These are phyloP conservation scores for Aspergillus avenaceus DNA, from an alignment of 495 filamentous ascomycete species.

Conservation along the genomic window DNA sequence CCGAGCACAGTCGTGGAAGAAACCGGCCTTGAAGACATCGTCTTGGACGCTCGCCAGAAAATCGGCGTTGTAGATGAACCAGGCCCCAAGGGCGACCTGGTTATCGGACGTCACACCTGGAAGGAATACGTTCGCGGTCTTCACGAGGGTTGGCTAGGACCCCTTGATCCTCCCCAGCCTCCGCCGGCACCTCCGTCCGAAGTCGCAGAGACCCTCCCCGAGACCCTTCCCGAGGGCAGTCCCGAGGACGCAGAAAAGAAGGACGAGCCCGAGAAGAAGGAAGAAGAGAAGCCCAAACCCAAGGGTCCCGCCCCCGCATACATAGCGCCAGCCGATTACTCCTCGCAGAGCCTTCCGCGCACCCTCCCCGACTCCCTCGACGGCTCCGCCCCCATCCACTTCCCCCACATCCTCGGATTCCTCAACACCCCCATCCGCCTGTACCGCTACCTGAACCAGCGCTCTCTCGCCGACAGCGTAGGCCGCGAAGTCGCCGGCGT, in stretches of 20 bases:
- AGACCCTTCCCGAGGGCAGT: slow-evolving; percentile 33
- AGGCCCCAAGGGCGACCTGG: slow-evolving; percentile 74
- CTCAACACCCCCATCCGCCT: slow-evolving; percentile 82
- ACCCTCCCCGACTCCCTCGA: slow-evolving; percentile 56
- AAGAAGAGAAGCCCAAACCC: slow-evolving; percentile 51
- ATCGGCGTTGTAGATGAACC: slow-evolving; percentile 65
- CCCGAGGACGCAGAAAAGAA: slow-evolving; percentile 36
- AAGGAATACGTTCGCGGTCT: slow-evolving; percentile 93
- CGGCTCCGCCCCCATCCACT: slow-evolving; percentile 66
- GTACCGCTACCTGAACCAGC: slow-evolving; percentile 84
- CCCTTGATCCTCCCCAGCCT: slow-evolving; percentile 53
- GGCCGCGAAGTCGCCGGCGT: slow-evolving; percentile 85
- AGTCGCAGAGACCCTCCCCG: slow-evolving; percentile 12
- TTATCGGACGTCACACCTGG: slow-evolving; percentile 92
- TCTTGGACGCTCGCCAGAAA: slow-evolving; percentile 52
- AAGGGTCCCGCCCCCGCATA: slow-evolving; percentile 51
- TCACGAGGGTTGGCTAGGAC: slow-evolving; percentile 96
- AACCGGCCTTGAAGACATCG: slow-evolving; percentile 45
- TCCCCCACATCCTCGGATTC: slow-evolving; percentile 93
- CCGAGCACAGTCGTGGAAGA: slow-evolving; percentile 36
- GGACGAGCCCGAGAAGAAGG: slow-evolving; percentile 34
- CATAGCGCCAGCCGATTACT: slow-evolving; percentile 67
- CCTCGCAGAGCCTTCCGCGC: slow-evolving; percentile 53
- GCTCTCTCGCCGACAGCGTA: slow-evolving; percentile 77
- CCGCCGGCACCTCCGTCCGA: slow-evolving; percentile 14